These are phyloP conservation scores for Gamarada debralockiae DNA, from an alignment of 495 filamentous ascomycete species.

Conservation along the genomic window DNA sequence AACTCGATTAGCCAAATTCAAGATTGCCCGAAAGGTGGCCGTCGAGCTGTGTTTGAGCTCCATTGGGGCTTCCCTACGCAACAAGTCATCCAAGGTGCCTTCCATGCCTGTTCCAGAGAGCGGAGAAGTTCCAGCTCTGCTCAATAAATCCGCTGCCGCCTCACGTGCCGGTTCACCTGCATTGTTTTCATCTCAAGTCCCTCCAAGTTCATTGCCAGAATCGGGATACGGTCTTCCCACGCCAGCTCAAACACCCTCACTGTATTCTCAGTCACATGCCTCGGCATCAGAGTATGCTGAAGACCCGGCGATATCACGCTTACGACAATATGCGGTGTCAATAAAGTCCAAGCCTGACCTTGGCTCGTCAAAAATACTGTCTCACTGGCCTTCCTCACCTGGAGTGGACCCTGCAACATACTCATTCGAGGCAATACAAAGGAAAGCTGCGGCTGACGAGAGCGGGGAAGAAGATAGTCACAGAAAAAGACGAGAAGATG, in stretches of 20 bases:
- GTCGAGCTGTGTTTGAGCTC: slow-evolving; percentile 23
- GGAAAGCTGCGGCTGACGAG: not conserved
- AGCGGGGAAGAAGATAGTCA: slow-evolving; percentile 6
- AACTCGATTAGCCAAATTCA: slow-evolving; percentile 19
- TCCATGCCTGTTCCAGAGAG: not conserved
- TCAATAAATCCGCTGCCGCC: not conserved
- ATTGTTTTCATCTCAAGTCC: slow-evolving; percentile 8
- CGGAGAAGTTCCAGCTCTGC: not conserved
- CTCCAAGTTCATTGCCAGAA: not conserved
- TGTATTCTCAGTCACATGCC: slow-evolving; percentile 17
- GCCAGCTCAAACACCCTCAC: slow-evolving; percentile 15
- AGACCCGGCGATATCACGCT: slow-evolving; percentile 19
- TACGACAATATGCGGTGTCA: slow-evolving; percentile 21
- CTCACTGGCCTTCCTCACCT: slow-evolving; percentile 22
- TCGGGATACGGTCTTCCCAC: slow-evolving; percentile 9
- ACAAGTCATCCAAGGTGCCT: slow-evolving; percentile 6
- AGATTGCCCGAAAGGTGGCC: slow-evolving; percentile 21
- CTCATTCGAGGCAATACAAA: slow-evolving; percentile 11
- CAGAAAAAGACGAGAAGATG: slow-evolving; percentile 5
- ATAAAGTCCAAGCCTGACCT: slow-evolving; percentile 19
- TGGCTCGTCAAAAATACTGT: slow-evolving; percentile 5
- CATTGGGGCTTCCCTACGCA: slow-evolving; percentile 14
- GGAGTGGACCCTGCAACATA: slow-evolving; percentile 21
- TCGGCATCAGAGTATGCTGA: slow-evolving; percentile 13
- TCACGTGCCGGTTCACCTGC: slow-evolving; percentile 10